A percentile compares a stretch with the other conserved stretches of the same genome.
phyloP scores from a whole-genome alignment of 2,329 filamentous ascomycete species.

The Talaromyces sp. region DNA sequence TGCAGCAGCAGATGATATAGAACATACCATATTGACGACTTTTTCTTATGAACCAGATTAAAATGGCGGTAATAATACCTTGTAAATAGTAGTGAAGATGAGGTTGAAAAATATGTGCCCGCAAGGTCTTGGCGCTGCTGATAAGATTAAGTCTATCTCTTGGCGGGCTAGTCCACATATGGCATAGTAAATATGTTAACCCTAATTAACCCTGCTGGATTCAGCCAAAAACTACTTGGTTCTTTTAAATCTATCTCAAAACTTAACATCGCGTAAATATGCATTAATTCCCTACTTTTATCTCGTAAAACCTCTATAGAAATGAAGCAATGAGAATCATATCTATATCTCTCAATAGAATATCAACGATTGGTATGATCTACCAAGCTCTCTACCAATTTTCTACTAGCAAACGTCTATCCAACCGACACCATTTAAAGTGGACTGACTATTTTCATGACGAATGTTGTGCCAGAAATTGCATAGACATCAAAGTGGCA shows the following conservation, averaged over 20 bases:
- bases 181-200: not conserved
- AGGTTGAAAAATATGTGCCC: slow-evolving; percentile 17
- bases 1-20: not conserved
- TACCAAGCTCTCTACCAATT: not conserved
- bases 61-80: not conserved
- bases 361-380: not conserved
- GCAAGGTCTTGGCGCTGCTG: slow-evolving; percentile 13
- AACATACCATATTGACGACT: not conserved
- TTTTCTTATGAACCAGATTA: not conserved
- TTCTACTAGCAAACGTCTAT: not conserved
- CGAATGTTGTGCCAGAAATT: not conserved
- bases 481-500: too few species aligned
- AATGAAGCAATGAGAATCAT: not conserved
- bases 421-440: not conserved
- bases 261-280: not conserved
- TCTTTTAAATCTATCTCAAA: not conserved
- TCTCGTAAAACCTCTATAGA: not conserved
- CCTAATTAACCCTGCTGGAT: not conserved
- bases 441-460: not conserved
- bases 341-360: not conserved
- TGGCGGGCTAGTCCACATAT: not conserved
- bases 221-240: too few species aligned
- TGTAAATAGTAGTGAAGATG: not conserved
- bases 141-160: slow-evolving; percentile 3
- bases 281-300: not conserved